Base-by-base conservation (phyloP, 176 grass and related monocot genomes). In the Raddia guianensis region DNA sequence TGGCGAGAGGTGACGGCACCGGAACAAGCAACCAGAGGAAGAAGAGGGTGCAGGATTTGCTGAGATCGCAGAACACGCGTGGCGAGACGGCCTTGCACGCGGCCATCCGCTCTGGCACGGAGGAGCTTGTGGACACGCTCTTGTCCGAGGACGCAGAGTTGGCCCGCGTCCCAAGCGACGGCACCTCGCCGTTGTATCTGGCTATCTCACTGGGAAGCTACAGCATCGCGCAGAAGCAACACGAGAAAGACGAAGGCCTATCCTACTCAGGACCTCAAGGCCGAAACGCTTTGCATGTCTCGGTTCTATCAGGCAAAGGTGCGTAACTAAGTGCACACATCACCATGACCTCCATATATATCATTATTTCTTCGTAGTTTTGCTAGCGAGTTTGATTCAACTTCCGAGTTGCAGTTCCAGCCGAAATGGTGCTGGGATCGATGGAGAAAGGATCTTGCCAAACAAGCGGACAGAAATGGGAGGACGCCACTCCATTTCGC, bases 401-500 rank as follows among this genome's bases (percentile, higher is more conserved):
- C 14, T 54, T 54, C 51, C 51, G 16, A 54, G 5, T 57, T 57
- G 5, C 54, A 57, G 54, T 0, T 15, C 12, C 5, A 15, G 12
- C 69, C 12, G 5, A 20, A 49, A 10, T 13, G 14, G 12, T 83
- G 57, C 12, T 83, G 5, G 12, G n/a, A n/a, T n/a, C n/a, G 58
- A 0, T 74, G 47, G 47, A 62, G 45, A 12, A 21, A 51, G 20
- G 54, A n/a, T 16, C 54, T 33, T 19, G 3, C 7, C 52, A 56
- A 79, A n/a, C 53, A 35, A 12, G 42, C 7, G 3, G 54, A 57
- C 9, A 8, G 74, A 88, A 11, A 52, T 16, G 67, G 74, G 7
- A 73, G 73, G 12, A 88, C 66, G 66, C 80, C 86, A 9, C 86
- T 88, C 47, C 74, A 88, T 13, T 88, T 65, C 79, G 80, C 67